These are phyloP conservation scores for Hypoxylon subgilvum DNA, from an alignment of 495 filamentous ascomycete species.

Conservation along the genomic window DNA sequence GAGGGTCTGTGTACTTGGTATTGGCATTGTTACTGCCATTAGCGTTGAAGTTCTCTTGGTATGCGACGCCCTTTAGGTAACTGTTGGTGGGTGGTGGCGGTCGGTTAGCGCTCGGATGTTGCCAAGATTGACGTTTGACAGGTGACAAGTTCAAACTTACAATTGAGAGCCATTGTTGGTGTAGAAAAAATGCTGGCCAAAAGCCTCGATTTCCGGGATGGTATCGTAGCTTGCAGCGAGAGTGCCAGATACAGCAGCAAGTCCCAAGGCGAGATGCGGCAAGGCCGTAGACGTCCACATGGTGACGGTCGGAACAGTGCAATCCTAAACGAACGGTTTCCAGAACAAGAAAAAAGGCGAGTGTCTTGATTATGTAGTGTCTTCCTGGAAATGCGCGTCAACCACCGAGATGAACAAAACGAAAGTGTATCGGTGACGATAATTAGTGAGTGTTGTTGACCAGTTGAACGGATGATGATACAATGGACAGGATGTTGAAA, in stretches of 20 bases:
- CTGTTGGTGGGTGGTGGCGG: slow-evolving; percentile 9
- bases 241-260: slow-evolving; percentile 35
- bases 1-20: slow-evolving; percentile 64
- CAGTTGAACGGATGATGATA: slow-evolving; percentile 13
- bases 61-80: slow-evolving; percentile 85
- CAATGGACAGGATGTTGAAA: slow-evolving; percentile 16
- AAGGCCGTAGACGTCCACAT: slow-evolving; percentile 38
- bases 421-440: slow-evolving; percentile 21
- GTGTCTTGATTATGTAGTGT: slow-evolving; percentile 3
- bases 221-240: slow-evolving; percentile 37
- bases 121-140: slow-evolving; percentile 13
- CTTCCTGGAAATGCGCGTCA: background rate
- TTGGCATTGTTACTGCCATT: slow-evolving; percentile 46
- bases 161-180: slow-evolving; percentile 44
- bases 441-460: slow-evolving; percentile 16
- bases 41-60: slow-evolving; percentile 66
- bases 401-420: slow-evolving; percentile 24
- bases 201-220: slow-evolving; percentile 37
- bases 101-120: slow-evolving; percentile 15
- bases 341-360: background rate
- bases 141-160: slow-evolving; percentile 29
- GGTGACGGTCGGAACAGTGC: slow-evolving; percentile 4
- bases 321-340: slow-evolving; percentile 24
- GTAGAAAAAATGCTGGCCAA: slow-evolving; percentile 45
- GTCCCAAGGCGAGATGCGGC: slow-evolving; percentile 31